Evolutionary conservation across 768 basidiomycete genomes (phyloP).

Genomic region (Pholiota conissans): DNA sequence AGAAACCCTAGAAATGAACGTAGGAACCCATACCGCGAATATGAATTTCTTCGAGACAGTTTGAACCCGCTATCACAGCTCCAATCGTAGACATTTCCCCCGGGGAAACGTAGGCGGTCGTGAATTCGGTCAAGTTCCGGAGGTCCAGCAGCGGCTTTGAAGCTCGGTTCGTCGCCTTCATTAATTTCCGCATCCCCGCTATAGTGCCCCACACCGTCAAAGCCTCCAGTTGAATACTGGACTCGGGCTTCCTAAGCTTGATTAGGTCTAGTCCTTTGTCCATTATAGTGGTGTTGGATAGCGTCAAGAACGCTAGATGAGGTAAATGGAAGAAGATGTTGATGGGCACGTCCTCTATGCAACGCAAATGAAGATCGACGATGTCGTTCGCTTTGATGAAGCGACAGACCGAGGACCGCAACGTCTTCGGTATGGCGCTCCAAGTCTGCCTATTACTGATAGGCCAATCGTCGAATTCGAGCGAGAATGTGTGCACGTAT

Average conservation of each 20-base stretch:
- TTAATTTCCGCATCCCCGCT: constrained; percentile 1
- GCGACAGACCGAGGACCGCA: constrained; percentile 3
- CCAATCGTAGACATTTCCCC: background rate
- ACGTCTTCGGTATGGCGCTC: background rate
- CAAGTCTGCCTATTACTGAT: constrained; percentile 4
- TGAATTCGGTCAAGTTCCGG: constrained; percentile 5
- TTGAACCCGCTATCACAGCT: background rate
- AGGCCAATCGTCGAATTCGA: background rate
- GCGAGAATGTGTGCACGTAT: constrained; percentile 7
- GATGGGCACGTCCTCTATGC: background rate
- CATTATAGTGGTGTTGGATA: background rate
- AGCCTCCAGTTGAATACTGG: constrained; percentile 2
- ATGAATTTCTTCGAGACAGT: background rate
- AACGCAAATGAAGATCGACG: background rate
- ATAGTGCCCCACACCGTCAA: constrained; percentile 1
- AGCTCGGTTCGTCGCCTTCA: background rate
- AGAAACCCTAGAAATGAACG: background rate
- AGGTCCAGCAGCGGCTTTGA: constrained; percentile 2
- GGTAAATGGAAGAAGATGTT: background rate
- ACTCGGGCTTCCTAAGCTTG: background rate
- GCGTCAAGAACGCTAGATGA: background rate
- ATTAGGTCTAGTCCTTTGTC: background rate
- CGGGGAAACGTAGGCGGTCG: background rate
- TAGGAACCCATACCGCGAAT: background rate
- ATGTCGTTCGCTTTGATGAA: constrained; percentile 5